Evolutionary conservation across 352 stramenopile genomes (phyloP).

Genomic region (Halophytophthora batemanensis): DNA sequence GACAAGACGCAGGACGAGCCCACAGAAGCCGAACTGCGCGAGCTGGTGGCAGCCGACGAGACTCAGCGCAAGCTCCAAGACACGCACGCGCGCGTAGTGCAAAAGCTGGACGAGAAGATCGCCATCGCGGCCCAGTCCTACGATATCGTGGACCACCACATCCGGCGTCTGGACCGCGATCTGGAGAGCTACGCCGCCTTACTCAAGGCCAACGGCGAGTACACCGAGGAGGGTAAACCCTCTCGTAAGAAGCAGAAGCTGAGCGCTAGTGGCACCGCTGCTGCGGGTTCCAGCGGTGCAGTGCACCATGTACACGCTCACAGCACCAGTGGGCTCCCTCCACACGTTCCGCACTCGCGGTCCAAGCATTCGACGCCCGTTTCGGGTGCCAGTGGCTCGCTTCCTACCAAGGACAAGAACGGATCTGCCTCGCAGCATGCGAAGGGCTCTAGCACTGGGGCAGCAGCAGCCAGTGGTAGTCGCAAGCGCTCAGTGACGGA

Average conservation of each 20-base stretch:
- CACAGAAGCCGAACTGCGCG: conserved; percentile 58
- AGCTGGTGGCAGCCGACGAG: conserved; percentile 60
- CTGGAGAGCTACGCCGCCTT: conserved; percentile 69
- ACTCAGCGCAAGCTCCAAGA: conserved; percentile 37
- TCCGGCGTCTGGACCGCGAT: conserved; percentile 74
- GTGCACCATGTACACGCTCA: conserved; percentile 15
- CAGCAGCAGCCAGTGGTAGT: conserved; percentile 12
- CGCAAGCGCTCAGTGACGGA: conserved; percentile 55
- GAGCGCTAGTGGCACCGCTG: conserved; percentile 7
- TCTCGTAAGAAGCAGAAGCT: conserved; percentile 52
- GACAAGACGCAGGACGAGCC: conserved; percentile 46
- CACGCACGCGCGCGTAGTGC: conserved; percentile 69
- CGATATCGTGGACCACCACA: conserved; percentile 86
- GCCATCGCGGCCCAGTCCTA: conserved; percentile 85
- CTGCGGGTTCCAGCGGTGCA: background rate
- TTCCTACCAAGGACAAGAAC: conserved; percentile 17
- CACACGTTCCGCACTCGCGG: conserved; percentile 17
- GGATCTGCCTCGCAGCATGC: conserved; percentile 5
- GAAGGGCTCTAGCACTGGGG: conserved; percentile 15
- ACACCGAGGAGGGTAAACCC: conserved; percentile 64
- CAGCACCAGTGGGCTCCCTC: conserved; percentile 4
- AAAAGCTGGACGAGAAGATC: conserved; percentile 88
- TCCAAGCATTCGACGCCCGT: conserved; percentile 29
- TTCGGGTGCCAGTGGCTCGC: conserved; percentile 4
- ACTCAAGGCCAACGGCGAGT: conserved; percentile 76